Base-by-base conservation (phyloP, 306 rosid species). In the Malus sylvestris region DNA sequence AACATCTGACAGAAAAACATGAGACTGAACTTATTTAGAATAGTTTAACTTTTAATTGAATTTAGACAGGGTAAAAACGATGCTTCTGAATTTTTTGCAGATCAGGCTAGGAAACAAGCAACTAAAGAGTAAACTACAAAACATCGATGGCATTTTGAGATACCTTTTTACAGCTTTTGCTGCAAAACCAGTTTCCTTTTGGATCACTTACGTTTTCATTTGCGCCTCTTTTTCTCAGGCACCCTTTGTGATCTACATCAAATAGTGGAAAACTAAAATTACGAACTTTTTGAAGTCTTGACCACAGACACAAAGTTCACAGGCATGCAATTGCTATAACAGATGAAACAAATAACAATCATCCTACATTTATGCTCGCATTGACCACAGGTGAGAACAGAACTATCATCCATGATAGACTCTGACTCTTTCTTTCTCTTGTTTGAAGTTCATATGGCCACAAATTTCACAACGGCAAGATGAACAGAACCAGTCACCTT, bases 401-500 rank as follows among this genome's bases (percentile, higher is more conserved):
- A 60, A 71, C 33, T 66, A 42, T 70, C 61, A 27, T 80, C 78
- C 40, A 46, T 32, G 12, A 61, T 62, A 79, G 77, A 71, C 71
- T 82, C 93, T 61, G 77, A 71, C 71, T 83, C 93, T 61, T n/a
- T 59, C 52, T 71, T n/a, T 59, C 52, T 71, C 77, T 60, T 74
- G 80, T 78, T 40, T 82, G 58, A 78, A 80, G 67, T 87, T 83
- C 44, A 77, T 76, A 79, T 77, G 79, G 70, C 82, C 81, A 81
- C 98, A 95, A 79, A 86, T 78, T 76, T 85, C 87, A 40, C 98
- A 94, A 45, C 88, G 45, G 72, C 98, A 94, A 7, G 96, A 86
- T 78, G 95, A 91, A 58, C 98, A 91, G 87, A 87, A 91, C 97
- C 97, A 94, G 45, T 91, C 91, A 67, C 98, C 97, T 18, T 81